A percentile compares a stretch with the other conserved stretches of the same genome.
These are phyloP conservation scores for Gentiana straminea DNA, from an alignment of 257 asterid genomes.

Conservation along the genomic window DNA sequence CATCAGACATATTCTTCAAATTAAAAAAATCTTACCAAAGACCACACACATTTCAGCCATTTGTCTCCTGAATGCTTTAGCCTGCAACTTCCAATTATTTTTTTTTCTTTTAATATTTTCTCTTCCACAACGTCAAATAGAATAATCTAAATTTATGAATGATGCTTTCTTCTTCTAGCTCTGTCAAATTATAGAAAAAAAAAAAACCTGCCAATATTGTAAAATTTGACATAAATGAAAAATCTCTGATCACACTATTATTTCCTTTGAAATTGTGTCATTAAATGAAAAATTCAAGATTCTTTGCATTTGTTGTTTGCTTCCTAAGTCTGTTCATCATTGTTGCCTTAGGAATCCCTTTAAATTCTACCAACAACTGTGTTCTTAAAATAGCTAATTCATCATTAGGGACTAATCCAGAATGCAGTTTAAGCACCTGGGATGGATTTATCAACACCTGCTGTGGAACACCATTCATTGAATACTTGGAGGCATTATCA, in stretches of 20 bases:
- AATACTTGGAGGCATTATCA: constrained; percentile 37
- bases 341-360: constrained; percentile 5
- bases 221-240: no score
- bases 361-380: constrained; percentile 26
- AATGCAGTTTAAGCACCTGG: constrained; percentile 24
- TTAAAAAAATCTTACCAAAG: background rate
- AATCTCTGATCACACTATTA: no score
- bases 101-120: background rate
- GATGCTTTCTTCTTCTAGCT: background rate
- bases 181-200: background rate
- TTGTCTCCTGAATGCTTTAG: constrained; percentile 9
- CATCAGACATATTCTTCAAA: no score
- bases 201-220: no score
- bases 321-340: constrained; percentile 12
- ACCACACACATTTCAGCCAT: constrained; percentile 3
- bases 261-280: constrained; percentile 2
- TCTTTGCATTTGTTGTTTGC: background rate
- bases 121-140: background rate
- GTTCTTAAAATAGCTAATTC: constrained; percentile 13
- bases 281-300: constrained; percentile 17
- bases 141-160: no score
- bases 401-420: constrained; percentile 24
- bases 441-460: constrained; percentile 34
- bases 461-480: constrained; percentile 24
- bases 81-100: no score